Evolutionary conservation across 2,329 filamentous ascomycete genomes (phyloP), one percentile per base, ranked within the genome.

Genomic region (Colletotrichum sojae): DNA sequence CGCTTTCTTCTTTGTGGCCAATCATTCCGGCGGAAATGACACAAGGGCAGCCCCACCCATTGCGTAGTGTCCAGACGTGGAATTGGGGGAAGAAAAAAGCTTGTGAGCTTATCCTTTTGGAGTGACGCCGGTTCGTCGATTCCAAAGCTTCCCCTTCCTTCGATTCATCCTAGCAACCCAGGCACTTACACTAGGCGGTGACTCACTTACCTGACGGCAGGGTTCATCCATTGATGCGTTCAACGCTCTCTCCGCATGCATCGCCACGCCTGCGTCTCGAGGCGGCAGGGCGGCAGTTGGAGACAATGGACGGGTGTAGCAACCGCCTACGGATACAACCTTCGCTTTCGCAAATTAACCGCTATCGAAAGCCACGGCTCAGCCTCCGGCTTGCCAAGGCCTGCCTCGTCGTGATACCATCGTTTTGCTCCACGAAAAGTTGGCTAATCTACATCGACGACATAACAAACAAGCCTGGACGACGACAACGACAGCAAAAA

Each of bases 31-130:
- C n/a, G 39, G 25, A 46, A 54, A 46, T 22, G 51, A 46, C 3
- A 62, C 39, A 36, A 54, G n/a, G 15, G 22, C 48, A 36, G 49
- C 40, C 49, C 59, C 49, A 31, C 48, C 27, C 49, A 62, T 62
- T 62, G 59, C 59, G 59, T 62, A 62, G 59, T 49, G 46, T 31
- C 57, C n/a, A 52, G 55, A 39, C 25, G 45, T 27, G 6, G 25
- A 51, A 10, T 3, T 20, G n/a, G 20, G 18, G 6, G 8, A 8
- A 8, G 8, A 16, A 9, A 20, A 54, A 62, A 62, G 59, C 49
- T 54, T 62, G 58, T 54, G 59, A 62, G 59, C 59, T 62, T 54
- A 54, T 31, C 59, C 49, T 20, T 15, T 20, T 51, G 45, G 45
- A 43, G 45, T 18, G 57, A 60, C 46, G 46, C 57, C 57, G 57